Evolutionary conservation across 441 rosid genomes (phyloP), one percentile per base, ranked within the genome.

Genomic region (Mallotus repandus): DNA sequence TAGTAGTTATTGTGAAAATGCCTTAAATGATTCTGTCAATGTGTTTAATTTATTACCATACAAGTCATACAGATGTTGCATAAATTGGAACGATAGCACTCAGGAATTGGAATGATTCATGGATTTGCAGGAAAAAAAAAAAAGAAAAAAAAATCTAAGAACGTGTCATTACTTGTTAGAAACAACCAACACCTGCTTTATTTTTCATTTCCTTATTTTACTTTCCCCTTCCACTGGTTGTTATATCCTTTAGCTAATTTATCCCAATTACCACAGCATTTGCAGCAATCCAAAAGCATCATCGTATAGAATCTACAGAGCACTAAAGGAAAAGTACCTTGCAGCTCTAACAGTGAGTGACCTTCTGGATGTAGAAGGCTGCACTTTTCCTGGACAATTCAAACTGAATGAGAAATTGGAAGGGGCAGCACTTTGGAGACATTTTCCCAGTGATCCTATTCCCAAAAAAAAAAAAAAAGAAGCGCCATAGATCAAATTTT

Each of bases 331-430:
- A 11, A 59, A 49, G 55, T 85, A 88, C 98, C 98, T 89, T 8
- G 87, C 84, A 73, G 97, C 97, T 64, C 79, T 85, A 82, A 92
- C 90, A 2, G 74, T 65, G 22, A 86, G 80, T 14, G 86, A 48
- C 73, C 77, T 83, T 73, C 81, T 84, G 7, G 90, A 82, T 38
- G 83, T 74, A 72, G 82, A 66, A 67, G 82, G 67, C 45, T 76
- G 88, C 73, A 84, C 46, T 70, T 84, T 87, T 68, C 84, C 68
- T 16, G 73, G 73, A 48, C 32, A 77, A 76, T 82, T 82, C 70
- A 79, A 57, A 67, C 76, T 55, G 45, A 88, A 81, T 55, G 90
- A 72, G 80, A 86, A 84, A 70, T 77, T 89, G 64, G 72, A 62
- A 52, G 75, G 75, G 65, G 60, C 66, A 16, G 70, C 74, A 68